Evolutionary conservation across 176 grass and related monocot species (phyloP).

Genomic region (Thinopyrum elongatum): DNA sequence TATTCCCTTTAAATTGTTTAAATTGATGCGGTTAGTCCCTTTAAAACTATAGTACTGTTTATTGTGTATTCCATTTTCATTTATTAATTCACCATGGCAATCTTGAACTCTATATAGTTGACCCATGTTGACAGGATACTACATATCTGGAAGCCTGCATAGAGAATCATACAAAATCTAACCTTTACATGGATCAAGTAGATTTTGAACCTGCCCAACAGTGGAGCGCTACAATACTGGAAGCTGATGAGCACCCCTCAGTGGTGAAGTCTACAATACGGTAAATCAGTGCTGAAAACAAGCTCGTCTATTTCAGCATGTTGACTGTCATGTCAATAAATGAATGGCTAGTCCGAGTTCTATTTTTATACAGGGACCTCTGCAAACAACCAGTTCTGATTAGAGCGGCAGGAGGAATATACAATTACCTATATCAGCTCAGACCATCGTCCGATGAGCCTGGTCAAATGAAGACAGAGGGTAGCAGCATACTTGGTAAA

Average conservation of each 20-base stretch:
- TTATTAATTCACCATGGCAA: conserved; percentile 27
- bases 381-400: conserved; percentile 76
- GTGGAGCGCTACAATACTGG: conserved; percentile 85
- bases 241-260: conserved; percentile 70
- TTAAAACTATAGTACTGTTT: not conserved
- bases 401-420: conserved; percentile 92
- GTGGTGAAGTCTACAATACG: conserved; percentile 51
- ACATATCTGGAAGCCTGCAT: conserved; percentile 99
- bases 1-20: conserved; percentile 14
- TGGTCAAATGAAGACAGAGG: conserved; percentile 61
- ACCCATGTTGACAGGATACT: conserved; percentile 59
- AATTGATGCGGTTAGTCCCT: not conserved
- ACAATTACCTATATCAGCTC: conserved; percentile 92
- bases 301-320: not conserved
- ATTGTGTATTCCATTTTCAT: conserved; percentile 11
- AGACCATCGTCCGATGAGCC: conserved; percentile 53
- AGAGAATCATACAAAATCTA: conserved; percentile 98
- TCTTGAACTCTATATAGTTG: conserved; percentile 41
- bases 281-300: conserved; percentile 41
- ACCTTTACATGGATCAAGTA: conserved; percentile 99
- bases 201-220: conserved; percentile 94
- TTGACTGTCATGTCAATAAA: conserved; percentile 22
- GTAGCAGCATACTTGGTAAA: conserved; percentile 89
- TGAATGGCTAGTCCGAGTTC: conserved; percentile 9
- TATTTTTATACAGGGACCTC: conserved; percentile 53